phyloP scores from a whole-genome alignment of 345 rosid species.

The Streptanthus diversifolius region DNA sequence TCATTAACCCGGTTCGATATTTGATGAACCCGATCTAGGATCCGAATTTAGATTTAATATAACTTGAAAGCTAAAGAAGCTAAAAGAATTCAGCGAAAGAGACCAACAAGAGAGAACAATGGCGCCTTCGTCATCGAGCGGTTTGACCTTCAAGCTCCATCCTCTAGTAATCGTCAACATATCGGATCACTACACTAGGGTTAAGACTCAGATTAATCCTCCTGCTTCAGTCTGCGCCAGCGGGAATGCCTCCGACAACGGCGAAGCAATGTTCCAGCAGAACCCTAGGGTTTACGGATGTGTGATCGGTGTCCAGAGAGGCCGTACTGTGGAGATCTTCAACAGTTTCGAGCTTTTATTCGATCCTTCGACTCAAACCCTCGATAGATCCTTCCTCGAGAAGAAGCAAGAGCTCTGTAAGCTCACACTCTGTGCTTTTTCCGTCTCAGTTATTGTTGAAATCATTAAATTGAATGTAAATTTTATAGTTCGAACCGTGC shows the following conservation, averaged over 20 bases:
- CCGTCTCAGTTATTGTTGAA: background rate
- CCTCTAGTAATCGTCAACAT: constrained; percentile 90
- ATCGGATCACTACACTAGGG: constrained; percentile 89
- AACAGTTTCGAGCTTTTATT: constrained; percentile 95
- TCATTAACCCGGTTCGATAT: background rate
- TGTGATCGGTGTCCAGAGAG: constrained; percentile 88
- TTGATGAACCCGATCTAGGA: background rate
- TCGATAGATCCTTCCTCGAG: constrained; percentile 84
- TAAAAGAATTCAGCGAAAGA: background rate
- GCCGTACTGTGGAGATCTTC: constrained; percentile 99
- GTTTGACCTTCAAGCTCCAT: constrained; percentile 92
- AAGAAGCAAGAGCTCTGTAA: constrained; percentile 88
- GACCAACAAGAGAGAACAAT: constrained; percentile 31
- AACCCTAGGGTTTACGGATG: constrained; percentile 85
- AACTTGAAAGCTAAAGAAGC: background rate
- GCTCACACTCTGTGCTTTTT: background rate
- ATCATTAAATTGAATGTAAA: background rate
- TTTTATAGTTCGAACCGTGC: background rate
- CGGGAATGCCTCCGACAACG: constrained; percentile 31
- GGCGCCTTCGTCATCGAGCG: constrained; percentile 97
- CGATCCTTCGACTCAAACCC: constrained; percentile 58
- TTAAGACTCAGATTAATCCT: constrained; percentile 73
- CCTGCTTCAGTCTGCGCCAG: constrained; percentile 36
- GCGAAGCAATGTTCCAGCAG: constrained; percentile 29
- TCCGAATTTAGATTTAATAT: background rate